phyloP scores from a whole-genome alignment of 2,329 filamentous ascomycete genomes.

The Aureobasidium sp. region DNA sequence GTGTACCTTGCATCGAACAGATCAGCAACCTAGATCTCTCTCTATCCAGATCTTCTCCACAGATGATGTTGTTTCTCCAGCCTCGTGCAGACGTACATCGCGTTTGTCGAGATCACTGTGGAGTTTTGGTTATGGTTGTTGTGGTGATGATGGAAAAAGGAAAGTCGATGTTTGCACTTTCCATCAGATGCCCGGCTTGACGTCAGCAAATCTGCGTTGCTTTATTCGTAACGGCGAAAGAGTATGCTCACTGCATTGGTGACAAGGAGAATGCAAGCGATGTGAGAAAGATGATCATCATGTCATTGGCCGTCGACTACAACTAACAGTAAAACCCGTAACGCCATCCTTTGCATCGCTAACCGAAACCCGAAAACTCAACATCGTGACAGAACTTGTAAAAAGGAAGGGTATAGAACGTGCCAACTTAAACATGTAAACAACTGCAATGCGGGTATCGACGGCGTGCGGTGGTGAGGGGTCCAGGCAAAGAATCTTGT shows the following conservation, averaged over 20 bases:
- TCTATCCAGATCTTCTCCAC: neutral
- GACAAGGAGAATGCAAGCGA: neutral
- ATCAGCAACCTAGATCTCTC: neutral
- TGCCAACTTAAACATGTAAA: conserved; percentile 7
- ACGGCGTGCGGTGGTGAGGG: neutral
- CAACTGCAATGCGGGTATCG: neutral
- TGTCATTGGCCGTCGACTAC: neutral
- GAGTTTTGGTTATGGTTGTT: neutral
- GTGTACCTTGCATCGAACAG: neutral
- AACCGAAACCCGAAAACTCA: neutral
- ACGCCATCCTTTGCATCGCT: neutral
- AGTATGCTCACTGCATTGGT: neutral
- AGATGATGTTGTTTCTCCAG: neutral
- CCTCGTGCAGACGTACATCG: neutral
- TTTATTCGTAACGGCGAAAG: neutral
- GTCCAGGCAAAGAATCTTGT: neutral
- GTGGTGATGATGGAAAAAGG: neutral
- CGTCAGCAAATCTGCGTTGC: neutral
- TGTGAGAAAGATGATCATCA: neutral
- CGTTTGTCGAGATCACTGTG: neutral
- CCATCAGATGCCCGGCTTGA: neutral
- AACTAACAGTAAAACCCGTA: neutral
- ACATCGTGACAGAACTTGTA: neutral
- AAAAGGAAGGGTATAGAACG: conserved; percentile 9
- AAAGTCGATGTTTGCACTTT: neutral